phyloP scores from a whole-genome alignment of 2,329 filamentous ascomycete genomes.

The Elsinoe necatrix region DNA sequence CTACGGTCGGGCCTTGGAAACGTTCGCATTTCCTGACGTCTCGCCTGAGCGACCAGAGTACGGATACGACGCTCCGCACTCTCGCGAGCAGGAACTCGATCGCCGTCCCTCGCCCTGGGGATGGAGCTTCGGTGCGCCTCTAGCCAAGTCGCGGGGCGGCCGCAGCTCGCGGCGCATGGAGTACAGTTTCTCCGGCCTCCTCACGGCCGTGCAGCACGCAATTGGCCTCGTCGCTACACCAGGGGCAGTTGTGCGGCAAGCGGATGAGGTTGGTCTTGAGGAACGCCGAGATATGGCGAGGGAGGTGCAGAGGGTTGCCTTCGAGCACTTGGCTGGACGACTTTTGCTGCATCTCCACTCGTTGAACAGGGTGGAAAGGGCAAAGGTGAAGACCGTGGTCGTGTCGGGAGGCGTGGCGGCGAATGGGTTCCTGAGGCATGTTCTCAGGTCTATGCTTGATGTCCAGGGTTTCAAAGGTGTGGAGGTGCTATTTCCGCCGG shows the following conservation, averaged over 20 bases:
- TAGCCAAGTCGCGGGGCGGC: conserved; percentile 45
- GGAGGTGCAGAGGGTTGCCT: conserved; percentile 69
- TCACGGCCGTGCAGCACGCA: conserved; percentile 53
- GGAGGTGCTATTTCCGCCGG: conserved; percentile 63
- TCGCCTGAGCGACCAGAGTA: conserved; percentile 31
- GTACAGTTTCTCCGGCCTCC: conserved; percentile 68
- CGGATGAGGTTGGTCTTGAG: conserved; percentile 38
- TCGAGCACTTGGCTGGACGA: conserved; percentile 76
- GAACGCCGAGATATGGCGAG: conserved; percentile 63
- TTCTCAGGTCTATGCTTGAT: conserved; percentile 51
- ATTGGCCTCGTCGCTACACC: conserved; percentile 25
- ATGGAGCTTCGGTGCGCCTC: conserved; percentile 64
- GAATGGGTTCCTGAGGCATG: conserved; percentile 66
- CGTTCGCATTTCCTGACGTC: conserved; percentile 60
- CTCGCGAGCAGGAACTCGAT: conserved; percentile 51
- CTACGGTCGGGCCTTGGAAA: conserved; percentile 72
- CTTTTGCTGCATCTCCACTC: conserved; percentile 47
- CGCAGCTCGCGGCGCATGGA: conserved; percentile 41
- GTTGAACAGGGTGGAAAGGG: conserved; percentile 11
- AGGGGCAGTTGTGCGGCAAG: conserved; percentile 24
- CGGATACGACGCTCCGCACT: conserved; percentile 52
- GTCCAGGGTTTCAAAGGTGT: conserved; percentile 57
- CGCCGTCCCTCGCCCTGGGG: conserved; percentile 43
- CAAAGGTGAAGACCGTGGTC: conserved; percentile 55
- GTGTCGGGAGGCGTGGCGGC: conserved; percentile 86